Conservation (phyloP, 73 alveolate genomes). For the Stentor roeselii region DNA sequence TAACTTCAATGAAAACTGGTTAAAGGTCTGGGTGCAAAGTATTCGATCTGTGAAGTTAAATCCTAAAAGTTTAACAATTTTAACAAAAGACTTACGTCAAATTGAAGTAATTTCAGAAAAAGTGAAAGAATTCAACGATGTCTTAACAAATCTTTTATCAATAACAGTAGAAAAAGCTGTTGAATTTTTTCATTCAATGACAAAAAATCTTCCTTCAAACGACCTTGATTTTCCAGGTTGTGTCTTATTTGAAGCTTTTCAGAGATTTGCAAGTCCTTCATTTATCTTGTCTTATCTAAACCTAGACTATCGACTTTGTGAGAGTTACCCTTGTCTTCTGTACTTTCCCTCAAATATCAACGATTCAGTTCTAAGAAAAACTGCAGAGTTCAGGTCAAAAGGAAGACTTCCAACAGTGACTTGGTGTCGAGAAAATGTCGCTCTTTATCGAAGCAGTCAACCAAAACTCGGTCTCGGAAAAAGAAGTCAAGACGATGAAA, state of each 20-base stretch:
- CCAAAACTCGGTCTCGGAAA: conserved; percentile 39
- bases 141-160: not conserved
- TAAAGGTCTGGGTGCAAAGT: not conserved
- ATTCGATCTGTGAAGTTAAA: not conserved
- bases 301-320: conserved; percentile 47
- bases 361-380: conserved; percentile 45
- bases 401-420: conserved; percentile 74
- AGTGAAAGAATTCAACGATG: not conserved
- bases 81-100: not conserved
- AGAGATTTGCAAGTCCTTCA: not conserved
- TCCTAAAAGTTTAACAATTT: not conserved
- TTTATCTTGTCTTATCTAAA: conserved; percentile 15
- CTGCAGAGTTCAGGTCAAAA: conserved; percentile 65
- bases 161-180: not conserved
- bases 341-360: conserved; percentile 59
- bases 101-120: not conserved
- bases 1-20: not conserved
- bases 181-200: not conserved
- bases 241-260: not conserved
- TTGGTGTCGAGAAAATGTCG: conserved; percentile 57
- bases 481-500: conserved; percentile 60
- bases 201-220: not conserved
- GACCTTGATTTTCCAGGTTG: not conserved
- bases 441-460: conserved; percentile 31
- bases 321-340: conserved; percentile 64